Conservation (phyloP, 768 basidiomycete genomes). For the Naematelia aurantialba region DNA sequence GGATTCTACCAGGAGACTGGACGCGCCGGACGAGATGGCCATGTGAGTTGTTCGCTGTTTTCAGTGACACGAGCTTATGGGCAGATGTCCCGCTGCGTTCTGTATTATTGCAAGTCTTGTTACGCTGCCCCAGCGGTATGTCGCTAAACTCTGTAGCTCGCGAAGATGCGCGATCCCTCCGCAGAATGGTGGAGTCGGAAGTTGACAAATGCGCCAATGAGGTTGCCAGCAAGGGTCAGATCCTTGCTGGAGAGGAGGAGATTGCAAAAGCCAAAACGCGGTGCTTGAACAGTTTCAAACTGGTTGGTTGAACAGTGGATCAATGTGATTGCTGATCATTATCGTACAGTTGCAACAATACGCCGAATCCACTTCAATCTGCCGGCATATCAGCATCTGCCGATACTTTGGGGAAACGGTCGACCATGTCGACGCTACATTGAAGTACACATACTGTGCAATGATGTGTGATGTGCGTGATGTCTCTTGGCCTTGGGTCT, state of each 20-base stretch:
- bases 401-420: conserved; percentile 51
- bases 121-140: not conserved
- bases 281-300: conserved; percentile 43
- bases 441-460: conserved; percentile 43
- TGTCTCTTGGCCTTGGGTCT: not conserved
- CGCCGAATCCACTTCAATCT: conserved; percentile 37
- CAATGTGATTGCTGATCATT: not conserved
- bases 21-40: conserved; percentile 50
- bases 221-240: conserved; percentile 12
- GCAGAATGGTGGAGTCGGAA: conserved; percentile 33
- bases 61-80: not conserved
- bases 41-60: conserved; percentile 25
- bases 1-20: conserved; percentile 51
- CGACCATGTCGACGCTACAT: conserved; percentile 31
- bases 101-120: conserved; percentile 47
- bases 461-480: conserved; percentile 51
- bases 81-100: conserved; percentile 46
- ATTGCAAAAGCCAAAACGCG: conserved; percentile 21
- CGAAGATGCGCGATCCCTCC: conserved; percentile 44
- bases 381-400: conserved; percentile 49
- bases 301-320: conserved; percentile 25
- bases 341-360: conserved; percentile 41
- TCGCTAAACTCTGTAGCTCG: conserved; percentile 36
- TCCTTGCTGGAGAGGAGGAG: conserved; percentile 21
- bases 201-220: too few species aligned